These are phyloP conservation scores for Tylopilus subfusipes DNA, from an alignment of 768 basidiomycete genomes.

Conservation along the genomic window DNA sequence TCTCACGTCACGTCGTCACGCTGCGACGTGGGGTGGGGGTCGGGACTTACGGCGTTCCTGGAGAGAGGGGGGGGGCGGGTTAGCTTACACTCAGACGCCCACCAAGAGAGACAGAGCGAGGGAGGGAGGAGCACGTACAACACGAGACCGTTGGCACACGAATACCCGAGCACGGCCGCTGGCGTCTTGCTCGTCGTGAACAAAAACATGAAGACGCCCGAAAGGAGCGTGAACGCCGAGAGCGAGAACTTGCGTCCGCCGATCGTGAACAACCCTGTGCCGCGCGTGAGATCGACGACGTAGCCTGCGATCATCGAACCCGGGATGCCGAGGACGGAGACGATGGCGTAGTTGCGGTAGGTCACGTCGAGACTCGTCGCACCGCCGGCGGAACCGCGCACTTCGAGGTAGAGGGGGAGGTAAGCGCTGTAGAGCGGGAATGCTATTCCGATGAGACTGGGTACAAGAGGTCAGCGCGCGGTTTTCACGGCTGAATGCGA, in stretches of 20 bases:
- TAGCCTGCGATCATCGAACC: conserved; percentile 46
- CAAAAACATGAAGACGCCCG: conserved; percentile 46
- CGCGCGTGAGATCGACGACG: conserved; percentile 43
- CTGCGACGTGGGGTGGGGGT: too few relatives aligned
- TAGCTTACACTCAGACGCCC: background rate
- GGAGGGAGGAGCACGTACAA: conserved; percentile 29
- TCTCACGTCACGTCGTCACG: too few relatives aligned
- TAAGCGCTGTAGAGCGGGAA: conserved; percentile 54
- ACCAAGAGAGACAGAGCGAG: background rate
- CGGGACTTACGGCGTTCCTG: conserved; percentile 39
- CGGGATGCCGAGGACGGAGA: conserved; percentile 45
- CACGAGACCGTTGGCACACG: conserved; percentile 42
- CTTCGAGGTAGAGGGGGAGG: conserved; percentile 45
- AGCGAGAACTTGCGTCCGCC: conserved; percentile 49
- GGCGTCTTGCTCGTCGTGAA: conserved; percentile 46
- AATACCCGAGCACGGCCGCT: conserved; percentile 42
- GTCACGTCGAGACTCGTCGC: conserved; percentile 28
- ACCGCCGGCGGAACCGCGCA: conserved; percentile 28
- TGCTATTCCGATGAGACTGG: conserved; percentile 47
- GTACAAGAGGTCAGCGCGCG: background rate
- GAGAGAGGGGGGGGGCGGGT: background rate
- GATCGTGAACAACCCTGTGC: conserved; percentile 30
- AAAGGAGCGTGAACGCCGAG: conserved; percentile 42
- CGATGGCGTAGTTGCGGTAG: conserved; percentile 49
- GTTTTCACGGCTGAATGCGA: background rate